Evolutionary conservation across 257 asterid genomes (phyloP).

Genomic region (Coffea eugenioides): DNA sequence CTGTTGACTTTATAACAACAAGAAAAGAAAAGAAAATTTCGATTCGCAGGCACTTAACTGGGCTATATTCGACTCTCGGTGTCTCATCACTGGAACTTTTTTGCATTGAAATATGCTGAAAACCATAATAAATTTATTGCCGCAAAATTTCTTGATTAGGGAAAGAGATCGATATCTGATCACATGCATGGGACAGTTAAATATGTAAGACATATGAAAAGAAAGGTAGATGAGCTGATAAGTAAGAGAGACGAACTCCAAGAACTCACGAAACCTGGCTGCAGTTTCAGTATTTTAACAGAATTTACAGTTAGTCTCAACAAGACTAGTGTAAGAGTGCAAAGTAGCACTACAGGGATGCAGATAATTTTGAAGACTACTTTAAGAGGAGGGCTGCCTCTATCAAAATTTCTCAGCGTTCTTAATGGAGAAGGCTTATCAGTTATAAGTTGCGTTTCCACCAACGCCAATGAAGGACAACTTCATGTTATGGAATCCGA

Average conservation of each 20-base stretch:
- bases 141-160: slow-evolving; percentile 24
- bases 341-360: slow-evolving; percentile 1
- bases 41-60: too few species aligned
- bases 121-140: too few species aligned
- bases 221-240: slow-evolving; percentile 22
- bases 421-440: slow-evolving; percentile 26
- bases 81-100: slow-evolving; percentile 33
- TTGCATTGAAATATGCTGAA: neutral
- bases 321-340: slow-evolving; percentile 12
- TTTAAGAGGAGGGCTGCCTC: neutral
- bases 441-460: slow-evolving; percentile 18
- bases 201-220: slow-evolving; percentile 36
- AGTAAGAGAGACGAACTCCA: slow-evolving; percentile 3
- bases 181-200: slow-evolving; percentile 37
- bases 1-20: neutral
- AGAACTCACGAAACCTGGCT: neutral
- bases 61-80: slow-evolving; percentile 12
- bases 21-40: too few species aligned
- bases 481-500: slow-evolving; percentile 21
- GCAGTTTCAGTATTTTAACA: neutral
- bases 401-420: slow-evolving; percentile 18
- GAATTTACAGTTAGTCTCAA: neutral
- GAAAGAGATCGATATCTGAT: slow-evolving; percentile 45
- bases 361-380: slow-evolving; percentile 15
- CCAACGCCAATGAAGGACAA: slow-evolving; percentile 8